Evolutionary conservation across 768 basidiomycete genomes (phyloP).

Genomic region (Rhizopogon rudus): DNA sequence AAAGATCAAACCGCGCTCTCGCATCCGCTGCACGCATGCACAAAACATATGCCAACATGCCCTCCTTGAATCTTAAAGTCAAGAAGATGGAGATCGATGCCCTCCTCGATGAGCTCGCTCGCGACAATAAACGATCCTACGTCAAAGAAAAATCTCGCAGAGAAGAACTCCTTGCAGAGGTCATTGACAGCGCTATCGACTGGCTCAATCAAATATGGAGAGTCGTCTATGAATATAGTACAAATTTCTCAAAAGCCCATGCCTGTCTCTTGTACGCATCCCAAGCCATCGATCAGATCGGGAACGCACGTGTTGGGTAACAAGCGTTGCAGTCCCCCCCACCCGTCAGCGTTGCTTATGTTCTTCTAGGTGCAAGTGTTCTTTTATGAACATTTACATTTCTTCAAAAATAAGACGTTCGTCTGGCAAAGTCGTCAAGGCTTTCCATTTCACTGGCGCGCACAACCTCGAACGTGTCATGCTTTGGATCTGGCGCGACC

Average conservation of each 20-base stretch:
- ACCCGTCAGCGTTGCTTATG: slow-evolving; percentile 3
- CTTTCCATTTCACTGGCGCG: slow-evolving; percentile 44
- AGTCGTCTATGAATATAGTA: slow-evolving; percentile 52
- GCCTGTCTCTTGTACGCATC: slow-evolving; percentile 48
- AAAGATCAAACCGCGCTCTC: slow-evolving; percentile 34
- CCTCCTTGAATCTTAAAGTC: slow-evolving; percentile 44
- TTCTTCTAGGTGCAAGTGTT: slow-evolving; percentile 48
- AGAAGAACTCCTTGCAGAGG: slow-evolving; percentile 52
- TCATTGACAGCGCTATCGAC: slow-evolving; percentile 45
- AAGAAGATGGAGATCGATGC: slow-evolving; percentile 52
- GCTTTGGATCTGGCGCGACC: slow-evolving; percentile 68
- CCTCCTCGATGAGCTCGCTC: slow-evolving; percentile 47
- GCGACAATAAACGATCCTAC: slow-evolving; percentile 48
- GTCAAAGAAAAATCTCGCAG: slow-evolving; percentile 49
- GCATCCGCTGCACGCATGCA: slow-evolving; percentile 37
- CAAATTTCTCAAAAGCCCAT: slow-evolving; percentile 49
- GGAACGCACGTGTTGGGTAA: slow-evolving; percentile 30
- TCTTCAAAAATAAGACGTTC: slow-evolving; percentile 40
- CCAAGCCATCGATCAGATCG: slow-evolving; percentile 42
- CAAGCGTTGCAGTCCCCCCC: slow-evolving; percentile 17
- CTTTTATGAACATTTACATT: slow-evolving; percentile 41
- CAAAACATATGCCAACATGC: slow-evolving; percentile 34
- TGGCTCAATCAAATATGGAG: slow-evolving; percentile 67
- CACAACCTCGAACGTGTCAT: slow-evolving; percentile 40
- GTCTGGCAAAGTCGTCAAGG: slow-evolving; percentile 41